Evolutionary conservation across 805 yeast genomes (phyloP), one percentile per base, ranked within the genome.

Genomic region (Starmerella sp.): DNA sequence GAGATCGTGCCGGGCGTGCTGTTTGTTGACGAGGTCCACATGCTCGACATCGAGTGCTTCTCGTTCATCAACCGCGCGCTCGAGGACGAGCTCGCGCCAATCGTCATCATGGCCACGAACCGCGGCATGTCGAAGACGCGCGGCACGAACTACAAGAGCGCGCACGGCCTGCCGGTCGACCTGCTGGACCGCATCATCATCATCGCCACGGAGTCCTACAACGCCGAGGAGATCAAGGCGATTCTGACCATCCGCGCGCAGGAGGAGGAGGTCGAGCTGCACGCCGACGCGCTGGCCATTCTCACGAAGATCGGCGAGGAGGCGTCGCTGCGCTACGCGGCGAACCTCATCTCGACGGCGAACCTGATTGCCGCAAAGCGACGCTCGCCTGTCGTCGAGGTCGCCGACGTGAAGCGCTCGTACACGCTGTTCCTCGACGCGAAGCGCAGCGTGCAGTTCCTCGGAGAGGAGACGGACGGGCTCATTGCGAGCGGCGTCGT

Each of bases 111-210:
- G 95, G 99, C 99, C 46, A 90, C 99, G 30, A 93, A 93, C 73
- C 80, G 97, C 69, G 99, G 99, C 53, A 77, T 91, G 56, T 80
- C 96, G n/a, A 83, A 79, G 57, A 89, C 96, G 29, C 80, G 96
- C 66, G 98, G 99, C 52, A 87, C 97, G 34, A 83, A 81, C 66
- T 88, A 88, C 73, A 85, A 83, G 70, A 84, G 96, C 1, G 96
- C 98, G 28, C 99, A 93, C 69, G 99, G 99, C n/a, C 75, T 93
- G 56, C 98, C 99, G 44, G 77, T 86, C 57, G 99, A 93, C 75
- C 75, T 93, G 64, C 81, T 93, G 64, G 99, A 93, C 72, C 80
- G 99, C 69, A 80, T 95, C 37, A 84, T 93, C 62, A 93, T 93
- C 59, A 88, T 93, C 60, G 89, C 93, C 66, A 95, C 98, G 1